A percentile compares a stretch with the other conserved stretches of the same genome.
Evolutionary conservation across 139 green algal species (phyloP).

Genomic region (Tetraselmis chui): DNA sequence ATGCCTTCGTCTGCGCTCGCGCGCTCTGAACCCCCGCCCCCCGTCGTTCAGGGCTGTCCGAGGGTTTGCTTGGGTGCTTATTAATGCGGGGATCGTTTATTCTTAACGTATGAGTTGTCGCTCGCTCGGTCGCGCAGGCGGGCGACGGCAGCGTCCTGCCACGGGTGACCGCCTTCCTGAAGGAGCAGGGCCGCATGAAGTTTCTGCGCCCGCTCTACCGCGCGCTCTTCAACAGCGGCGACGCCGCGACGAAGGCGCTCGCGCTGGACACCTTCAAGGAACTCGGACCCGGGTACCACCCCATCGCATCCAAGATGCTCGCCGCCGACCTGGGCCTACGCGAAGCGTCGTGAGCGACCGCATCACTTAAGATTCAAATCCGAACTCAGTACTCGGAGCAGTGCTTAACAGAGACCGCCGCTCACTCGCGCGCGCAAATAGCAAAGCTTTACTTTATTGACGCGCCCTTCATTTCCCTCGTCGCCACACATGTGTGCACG

Average conservation of each 20-base stretch:
- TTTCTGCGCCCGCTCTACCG: conserved; percentile 69
- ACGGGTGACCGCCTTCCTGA: conserved; percentile 38
- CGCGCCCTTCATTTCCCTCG: too few relatives aligned
- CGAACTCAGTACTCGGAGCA: too few relatives aligned
- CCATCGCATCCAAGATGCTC: conserved; percentile 82
- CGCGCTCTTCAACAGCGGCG: conserved; percentile 37
- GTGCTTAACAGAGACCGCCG: too few relatives aligned
- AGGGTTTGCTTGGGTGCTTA: neutral
- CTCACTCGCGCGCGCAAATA: too few relatives aligned
- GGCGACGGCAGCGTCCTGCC: conserved; percentile 8
- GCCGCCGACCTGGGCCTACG: conserved; percentile 44
- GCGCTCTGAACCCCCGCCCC: neutral
- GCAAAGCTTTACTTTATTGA: too few relatives aligned
- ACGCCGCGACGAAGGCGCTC: conserved; percentile 30
- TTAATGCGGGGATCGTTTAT: neutral
- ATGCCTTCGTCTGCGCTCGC: conserved; percentile 26
- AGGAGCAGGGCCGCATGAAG: conserved; percentile 74
- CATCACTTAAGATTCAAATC: too few relatives aligned
- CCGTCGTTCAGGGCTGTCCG: too few relatives aligned
- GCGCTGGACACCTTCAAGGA: conserved; percentile 58
- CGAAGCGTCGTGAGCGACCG: neutral
- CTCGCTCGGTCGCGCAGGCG: neutral
- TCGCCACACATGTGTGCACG: too few relatives aligned
- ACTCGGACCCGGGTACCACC: conserved; percentile 57
- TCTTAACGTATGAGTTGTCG: neutral